phyloP scores from a whole-genome alignment of 2,329 filamentous ascomycete genomes.

The Ceratocystis harringtonii region DNA sequence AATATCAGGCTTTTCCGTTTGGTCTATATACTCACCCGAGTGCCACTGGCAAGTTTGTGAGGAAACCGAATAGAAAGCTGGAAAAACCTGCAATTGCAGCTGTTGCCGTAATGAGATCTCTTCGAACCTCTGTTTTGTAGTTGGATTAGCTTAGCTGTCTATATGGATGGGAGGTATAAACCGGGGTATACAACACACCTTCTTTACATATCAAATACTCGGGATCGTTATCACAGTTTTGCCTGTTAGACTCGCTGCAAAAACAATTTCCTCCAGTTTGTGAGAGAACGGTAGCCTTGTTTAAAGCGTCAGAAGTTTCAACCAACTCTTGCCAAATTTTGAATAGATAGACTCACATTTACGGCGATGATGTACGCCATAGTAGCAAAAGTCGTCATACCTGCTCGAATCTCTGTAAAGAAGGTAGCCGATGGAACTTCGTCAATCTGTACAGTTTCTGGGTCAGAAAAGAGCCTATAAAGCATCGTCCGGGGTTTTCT shows the following conservation, averaged over 20 bases:
- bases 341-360: conserved; percentile 32
- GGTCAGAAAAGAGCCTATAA: neutral
- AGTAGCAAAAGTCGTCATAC: conserved; percentile 63
- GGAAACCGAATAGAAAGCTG: conserved; percentile 61
- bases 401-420: conserved; percentile 63
- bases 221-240: conserved; percentile 34
- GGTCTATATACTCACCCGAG: conserved; percentile 24
- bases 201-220: conserved; percentile 34
- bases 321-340: neutral
- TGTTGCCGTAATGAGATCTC: conserved; percentile 69
- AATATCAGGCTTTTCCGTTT: neutral
- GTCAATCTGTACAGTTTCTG: conserved; percentile 35
- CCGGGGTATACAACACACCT: conserved; percentile 24
- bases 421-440: conserved; percentile 56
- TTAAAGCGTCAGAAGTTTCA: neutral
- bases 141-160: neutral
- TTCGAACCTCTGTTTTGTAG: conserved; percentile 38
- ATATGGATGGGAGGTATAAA: neutral
- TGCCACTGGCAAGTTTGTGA: conserved; percentile 58
- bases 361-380: conserved; percentile 79
- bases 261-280: conserved; percentile 64
- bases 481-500: conserved; percentile 20
- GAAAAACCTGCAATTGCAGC: conserved; percentile 64
- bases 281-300: conserved; percentile 54
- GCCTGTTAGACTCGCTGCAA: conserved; percentile 35